A percentile compares a stretch with the other conserved stretches of the same genome.
These are phyloP conservation scores for Tulasnella sp. DNA, from an alignment of 768 basidiomycete species.

Conservation along the genomic window DNA sequence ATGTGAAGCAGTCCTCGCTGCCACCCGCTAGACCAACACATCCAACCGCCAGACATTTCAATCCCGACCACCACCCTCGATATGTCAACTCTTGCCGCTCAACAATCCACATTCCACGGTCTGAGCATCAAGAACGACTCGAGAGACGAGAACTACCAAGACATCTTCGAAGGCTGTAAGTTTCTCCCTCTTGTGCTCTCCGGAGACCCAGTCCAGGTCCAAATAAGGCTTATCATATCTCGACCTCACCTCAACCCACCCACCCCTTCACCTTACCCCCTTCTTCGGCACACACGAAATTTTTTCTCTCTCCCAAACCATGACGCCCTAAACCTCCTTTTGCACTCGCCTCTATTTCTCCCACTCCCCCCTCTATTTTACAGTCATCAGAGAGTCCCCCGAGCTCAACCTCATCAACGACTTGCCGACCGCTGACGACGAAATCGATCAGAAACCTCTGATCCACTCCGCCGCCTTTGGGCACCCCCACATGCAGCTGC, in stretches of 20 bases:
- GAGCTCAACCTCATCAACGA: constrained; percentile 34
- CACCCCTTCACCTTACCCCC: constrained; percentile 6
- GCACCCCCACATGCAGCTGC: constrained; percentile 22
- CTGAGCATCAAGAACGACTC: constrained; percentile 9
- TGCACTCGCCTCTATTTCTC: neutral
- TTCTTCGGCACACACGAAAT: constrained; percentile 11
- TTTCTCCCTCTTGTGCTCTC: neutral
- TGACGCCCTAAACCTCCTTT: constrained; percentile 9
- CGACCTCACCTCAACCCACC: constrained; percentile 11
- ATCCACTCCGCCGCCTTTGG: constrained; percentile 28
- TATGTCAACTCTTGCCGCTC: constrained; percentile 9
- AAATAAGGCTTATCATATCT: constrained; percentile 21
- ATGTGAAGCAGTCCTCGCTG: neutral
- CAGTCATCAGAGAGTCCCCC: constrained; percentile 33
- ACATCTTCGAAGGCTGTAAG: constrained; percentile 20
- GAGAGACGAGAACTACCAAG: constrained; percentile 13
- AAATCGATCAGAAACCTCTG: constrained; percentile 32
- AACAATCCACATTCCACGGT: constrained; percentile 3
- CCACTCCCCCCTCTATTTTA: neutral
- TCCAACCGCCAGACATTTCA: constrained; percentile 10
- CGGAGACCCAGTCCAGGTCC: neutral
- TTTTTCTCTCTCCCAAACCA: neutral
- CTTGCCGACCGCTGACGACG: neutral
- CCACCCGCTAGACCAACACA: neutral
- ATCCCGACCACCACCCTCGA: neutral